A percentile compares a stretch with the other conserved stretches of the same genome.
phyloP scores from a whole-genome alignment of 192 early-diverging fungal genomes.

The Entomortierella beljakovae region DNA sequence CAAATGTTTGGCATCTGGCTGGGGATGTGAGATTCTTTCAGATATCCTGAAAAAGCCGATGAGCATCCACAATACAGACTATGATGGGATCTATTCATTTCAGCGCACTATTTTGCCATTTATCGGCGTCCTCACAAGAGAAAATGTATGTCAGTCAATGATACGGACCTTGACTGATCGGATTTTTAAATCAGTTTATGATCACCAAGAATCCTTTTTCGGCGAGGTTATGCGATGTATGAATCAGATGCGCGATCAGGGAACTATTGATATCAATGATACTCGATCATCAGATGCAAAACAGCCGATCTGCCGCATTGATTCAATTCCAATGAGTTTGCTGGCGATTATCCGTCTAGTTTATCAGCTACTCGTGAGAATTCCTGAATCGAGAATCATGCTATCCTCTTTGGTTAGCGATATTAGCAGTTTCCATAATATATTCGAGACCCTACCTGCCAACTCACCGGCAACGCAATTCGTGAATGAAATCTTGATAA shows the following conservation, averaged over 20 bases:
- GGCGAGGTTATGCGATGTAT: conserved; percentile 41
- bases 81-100: conserved; percentile 27
- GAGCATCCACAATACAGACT: conserved; percentile 24
- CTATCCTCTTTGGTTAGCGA: too few species aligned
- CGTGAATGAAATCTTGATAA: conserved; percentile 11
- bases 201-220: conserved; percentile 17
- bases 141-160: conserved; percentile 38
- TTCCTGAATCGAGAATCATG: conserved; percentile 24
- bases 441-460: too few species aligned
- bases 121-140: conserved; percentile 53
- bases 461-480: conserved; percentile 11
- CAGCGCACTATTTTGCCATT: conserved; percentile 54
- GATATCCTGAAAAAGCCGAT: conserved; percentile 39
- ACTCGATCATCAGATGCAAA: too few species aligned
- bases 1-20: not conserved
- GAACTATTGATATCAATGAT: too few species aligned
- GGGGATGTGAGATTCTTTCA: conserved; percentile 26
- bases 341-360: conserved; percentile 46
- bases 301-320: conserved; percentile 13
- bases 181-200: conserved; percentile 46
- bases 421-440: too few species aligned
- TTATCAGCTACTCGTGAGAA: conserved; percentile 43
- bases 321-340: conserved; percentile 29
- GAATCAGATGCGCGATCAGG: conserved; percentile 26
- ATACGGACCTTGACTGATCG: conserved; percentile 30